Evolutionary conservation across 106 monocot genomes (phyloP), one percentile per base, ranked within the genome.

Genomic region (Agapanthus africanus): DNA sequence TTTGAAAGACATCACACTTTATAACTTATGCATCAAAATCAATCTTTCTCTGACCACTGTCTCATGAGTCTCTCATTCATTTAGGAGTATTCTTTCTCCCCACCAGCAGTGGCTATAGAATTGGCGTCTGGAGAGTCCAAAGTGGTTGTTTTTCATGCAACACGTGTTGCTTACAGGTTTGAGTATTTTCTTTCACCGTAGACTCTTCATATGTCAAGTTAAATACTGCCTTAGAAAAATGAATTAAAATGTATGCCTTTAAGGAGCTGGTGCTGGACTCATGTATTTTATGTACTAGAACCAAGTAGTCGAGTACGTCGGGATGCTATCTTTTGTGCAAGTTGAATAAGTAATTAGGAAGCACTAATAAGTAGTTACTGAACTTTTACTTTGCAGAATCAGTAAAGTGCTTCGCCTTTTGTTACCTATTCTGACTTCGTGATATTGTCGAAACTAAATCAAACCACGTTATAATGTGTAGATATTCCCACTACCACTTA

Each of bases 101-200:
- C 95, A 30, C 37, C 84, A 74, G 78, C 86, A 41, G 46, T 84
- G 35, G 88, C 88, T 50, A 89, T 89, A 75, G 86, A 91, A 27
- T 68, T 97, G 21, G 86, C 74, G 18, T 88, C 95, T 67, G 91
- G 91, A 69, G 91, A 91, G 67, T 88, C 88, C 52, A 91, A 82
- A 76, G 86, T 74, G 38, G 70, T 84, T 64, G 70, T 68, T 44
- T 97, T 91, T 70, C 77, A 74, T 71, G 95, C 95, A 61, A 78
- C 81, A 23, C 88, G 91, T 79, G 88, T 95, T 83, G 88, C 95
- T 65, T 91, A 88, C 83, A 95, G 95, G 95, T 95, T n/a, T n/a
- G n/a, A n/a, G n/a, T n/a, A n/a, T 28, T 21, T 9, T 54, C 32
- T 18, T 36, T n/a, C 41, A 50, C 42, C 13, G 28, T 51, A 68